Base-by-base conservation (phyloP, 176 grass and related monocot species). In the Eleusine indica region DNA sequence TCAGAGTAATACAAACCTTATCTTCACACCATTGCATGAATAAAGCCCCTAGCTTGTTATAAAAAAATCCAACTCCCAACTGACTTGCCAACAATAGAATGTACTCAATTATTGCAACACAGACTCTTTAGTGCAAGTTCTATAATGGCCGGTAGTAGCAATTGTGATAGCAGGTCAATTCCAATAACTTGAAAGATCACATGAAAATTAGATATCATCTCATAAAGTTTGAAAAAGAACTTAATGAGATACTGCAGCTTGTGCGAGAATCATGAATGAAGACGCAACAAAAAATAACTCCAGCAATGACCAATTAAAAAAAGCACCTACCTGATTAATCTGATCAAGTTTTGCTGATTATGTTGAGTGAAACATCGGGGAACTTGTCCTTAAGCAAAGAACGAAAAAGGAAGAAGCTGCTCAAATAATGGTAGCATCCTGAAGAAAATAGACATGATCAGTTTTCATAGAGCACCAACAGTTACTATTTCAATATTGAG, bases 11-110 rank as follows among this genome's bases (percentile, higher is more conserved):
- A 7, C 63, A 38, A 67, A 98, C 96, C 96, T 97, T 98, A 90
- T 98, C 96, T 87, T 95, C 96, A 79, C 95, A 91, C 93, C 96
- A 98, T 19, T 94, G 91, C 93, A 98, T 98, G 87, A 93, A 98
- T 67, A 98, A 91, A 81, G 96, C 87, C 37, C 96, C 96, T 37
- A 95, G 68, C 63, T 98, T 95, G 71, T 92, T 93, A 86, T 98
- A 89, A 53, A 98, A 35, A 91, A 98, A 95, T 9, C 91, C 87
- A 74, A 98, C 81, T 39, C 96, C 96, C 80, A 98, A 83, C 71
- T 98, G 96, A 76, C 93, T 98, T 13, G 96, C 93, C 69, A 98
- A 83, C 21, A 98, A 78, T 48, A 91, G 96, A 44, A 95, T 95
- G 73, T 98, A 98, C 85, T 98, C 96, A 54, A 98, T 98, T 82